A percentile compares a stretch with the other conserved stretches of the same genome.
Evolutionary conservation across 768 basidiomycete genomes (phyloP).

Genomic region (Wakefieldia striispora): DNA sequence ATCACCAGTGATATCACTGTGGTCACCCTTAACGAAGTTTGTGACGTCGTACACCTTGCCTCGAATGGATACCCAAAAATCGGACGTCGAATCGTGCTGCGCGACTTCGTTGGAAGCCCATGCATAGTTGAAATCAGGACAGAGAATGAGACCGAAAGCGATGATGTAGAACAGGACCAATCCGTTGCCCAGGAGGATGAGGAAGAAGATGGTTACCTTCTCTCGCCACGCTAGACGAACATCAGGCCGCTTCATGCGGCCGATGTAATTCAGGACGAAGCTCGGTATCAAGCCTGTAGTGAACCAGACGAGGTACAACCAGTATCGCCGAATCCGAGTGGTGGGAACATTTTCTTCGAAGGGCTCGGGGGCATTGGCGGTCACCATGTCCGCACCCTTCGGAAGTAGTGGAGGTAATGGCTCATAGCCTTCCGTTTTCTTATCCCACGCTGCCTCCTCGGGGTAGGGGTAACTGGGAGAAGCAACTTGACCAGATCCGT

Average conservation of each 20-base stretch:
- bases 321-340: slow-evolving; percentile 53
- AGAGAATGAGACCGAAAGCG: slow-evolving; percentile 57
- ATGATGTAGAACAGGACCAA: slow-evolving; percentile 66
- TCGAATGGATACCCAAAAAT: slow-evolving; percentile 63
- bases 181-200: slow-evolving; percentile 54
- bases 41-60: slow-evolving; percentile 63
- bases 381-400: slow-evolving; percentile 38
- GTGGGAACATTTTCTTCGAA: slow-evolving; percentile 57
- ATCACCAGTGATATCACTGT: slow-evolving; percentile 55
- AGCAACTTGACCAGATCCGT: slow-evolving; percentile 19
- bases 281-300: slow-evolving; percentile 56
- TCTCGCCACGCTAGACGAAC: slow-evolving; percentile 69
- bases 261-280: slow-evolving; percentile 46
- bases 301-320: slow-evolving; percentile 54
- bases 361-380: slow-evolving; percentile 42
- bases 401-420: slow-evolving; percentile 30
- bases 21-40: slow-evolving; percentile 57
- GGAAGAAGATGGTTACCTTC: slow-evolving; percentile 60
- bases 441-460: slow-evolving; percentile 43
- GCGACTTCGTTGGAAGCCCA: slow-evolving; percentile 52
- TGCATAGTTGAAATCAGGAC: slow-evolving; percentile 59
- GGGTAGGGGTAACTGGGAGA: slow-evolving; percentile 30
- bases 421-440: slow-evolving; percentile 35
- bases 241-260: slow-evolving; percentile 68
- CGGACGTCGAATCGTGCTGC: slow-evolving; percentile 46